A percentile compares a stretch with the other conserved stretches of the same genome.
These are phyloP conservation scores for Furcasterigmium furcatum DNA, from an alignment of 2,329 filamentous ascomycete genomes.

Conservation along the genomic window DNA sequence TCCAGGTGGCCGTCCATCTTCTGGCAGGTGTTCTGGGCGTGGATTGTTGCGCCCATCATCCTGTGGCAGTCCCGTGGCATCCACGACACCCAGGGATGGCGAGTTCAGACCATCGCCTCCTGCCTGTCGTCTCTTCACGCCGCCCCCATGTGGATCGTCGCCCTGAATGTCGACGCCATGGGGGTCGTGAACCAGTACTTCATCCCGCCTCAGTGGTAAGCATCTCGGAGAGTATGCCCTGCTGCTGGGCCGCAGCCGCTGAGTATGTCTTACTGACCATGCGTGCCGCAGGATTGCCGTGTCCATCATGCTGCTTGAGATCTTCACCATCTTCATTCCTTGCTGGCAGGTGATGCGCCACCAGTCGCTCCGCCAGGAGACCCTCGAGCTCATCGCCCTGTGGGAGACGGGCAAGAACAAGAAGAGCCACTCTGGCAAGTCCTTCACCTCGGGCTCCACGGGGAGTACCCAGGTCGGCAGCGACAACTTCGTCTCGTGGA, in stretches of 20 bases:
- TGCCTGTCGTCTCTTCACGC: conserved; percentile 54
- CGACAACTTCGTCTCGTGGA: conserved; percentile 14
- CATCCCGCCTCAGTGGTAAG: conserved; percentile 61
- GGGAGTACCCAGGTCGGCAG: conserved; percentile 13
- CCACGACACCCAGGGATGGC: conserved; percentile 64
- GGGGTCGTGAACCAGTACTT: conserved; percentile 49
- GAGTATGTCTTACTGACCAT: not conserved
- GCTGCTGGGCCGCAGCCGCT: too few relatives aligned
- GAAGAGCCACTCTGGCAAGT: conserved; percentile 11
- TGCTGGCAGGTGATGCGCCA: conserved; percentile 52
- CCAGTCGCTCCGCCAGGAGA: conserved; percentile 41
- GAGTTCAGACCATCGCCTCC: conserved; percentile 56
- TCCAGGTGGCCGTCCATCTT: conserved; percentile 58
- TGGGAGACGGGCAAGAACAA: conserved; percentile 39
- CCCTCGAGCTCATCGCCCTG: conserved; percentile 43
- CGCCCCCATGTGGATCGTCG: conserved; percentile 65
- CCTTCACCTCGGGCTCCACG: conserved; percentile 23
- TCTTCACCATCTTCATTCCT: conserved; percentile 62
- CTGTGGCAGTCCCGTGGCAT: conserved; percentile 60
- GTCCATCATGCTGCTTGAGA: conserved; percentile 60
- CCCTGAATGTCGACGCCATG: conserved; percentile 50
- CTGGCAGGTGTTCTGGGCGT: conserved; percentile 64
- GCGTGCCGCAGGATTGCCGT: conserved; percentile 44
- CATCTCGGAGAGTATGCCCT: conserved; percentile 7
- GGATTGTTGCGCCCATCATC: conserved; percentile 57